Conservation (phyloP, 148 eudicot species). For the Linanthus parryae region DNA sequence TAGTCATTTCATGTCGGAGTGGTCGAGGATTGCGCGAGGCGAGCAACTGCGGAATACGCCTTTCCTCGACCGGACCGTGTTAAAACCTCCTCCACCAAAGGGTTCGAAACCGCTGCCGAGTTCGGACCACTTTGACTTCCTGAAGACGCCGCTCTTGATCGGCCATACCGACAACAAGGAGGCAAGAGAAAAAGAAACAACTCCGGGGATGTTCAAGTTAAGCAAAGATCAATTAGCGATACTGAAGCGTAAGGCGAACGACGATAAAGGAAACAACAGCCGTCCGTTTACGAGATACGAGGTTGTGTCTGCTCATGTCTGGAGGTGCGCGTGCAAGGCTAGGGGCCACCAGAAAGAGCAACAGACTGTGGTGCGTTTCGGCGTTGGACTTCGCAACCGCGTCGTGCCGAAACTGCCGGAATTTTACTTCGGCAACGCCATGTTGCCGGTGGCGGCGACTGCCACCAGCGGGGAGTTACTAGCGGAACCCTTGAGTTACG, state of each 20-base stretch:
- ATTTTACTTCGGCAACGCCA: constrained; percentile 42
- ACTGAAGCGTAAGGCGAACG: constrained; percentile 26
- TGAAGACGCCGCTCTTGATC: constrained; percentile 17
- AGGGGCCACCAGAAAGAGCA: constrained; percentile 20
- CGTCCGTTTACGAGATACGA: constrained; percentile 39
- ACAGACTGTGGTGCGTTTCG: constrained; percentile 11
- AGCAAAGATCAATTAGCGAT: constrained; percentile 20
- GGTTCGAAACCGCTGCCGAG: not conserved
- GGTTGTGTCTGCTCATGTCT: constrained; percentile 32
- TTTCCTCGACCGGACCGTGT: constrained; percentile 20
- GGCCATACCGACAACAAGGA: constrained; percentile 14
- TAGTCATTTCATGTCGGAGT: constrained; percentile 29
- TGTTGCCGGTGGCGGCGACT: constrained; percentile 11
- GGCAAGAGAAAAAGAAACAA: constrained; percentile 16
- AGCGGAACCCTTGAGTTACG: constrained; percentile 23
- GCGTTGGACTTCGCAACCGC: constrained; percentile 24
- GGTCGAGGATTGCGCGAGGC: constrained; percentile 43
- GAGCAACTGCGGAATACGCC: constrained; percentile 21
- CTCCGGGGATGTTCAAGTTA: constrained; percentile 18
- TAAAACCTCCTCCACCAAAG: constrained; percentile 15
- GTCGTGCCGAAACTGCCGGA: constrained; percentile 35
- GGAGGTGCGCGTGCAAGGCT: constrained; percentile 41
- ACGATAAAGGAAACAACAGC: not conserved
- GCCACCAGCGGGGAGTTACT: constrained; percentile 19
- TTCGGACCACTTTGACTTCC: constrained; percentile 9